Base-by-base conservation (phyloP, 345 rosid genomes). In the Acer saccharum region DNA sequence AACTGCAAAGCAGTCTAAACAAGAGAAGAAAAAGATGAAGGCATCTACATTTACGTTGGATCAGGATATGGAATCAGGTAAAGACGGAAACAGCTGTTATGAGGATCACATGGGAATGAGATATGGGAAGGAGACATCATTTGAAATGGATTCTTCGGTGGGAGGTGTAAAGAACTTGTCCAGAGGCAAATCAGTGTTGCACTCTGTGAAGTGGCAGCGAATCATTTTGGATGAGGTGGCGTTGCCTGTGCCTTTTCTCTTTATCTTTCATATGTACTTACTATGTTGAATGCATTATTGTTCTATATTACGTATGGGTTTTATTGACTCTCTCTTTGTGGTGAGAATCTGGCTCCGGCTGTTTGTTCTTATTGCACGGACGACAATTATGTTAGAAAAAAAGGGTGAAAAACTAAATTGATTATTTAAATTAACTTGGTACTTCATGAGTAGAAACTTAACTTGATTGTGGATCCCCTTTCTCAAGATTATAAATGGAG, bases 181-280 rank as follows among this genome's bases (percentile, higher is more conserved):
- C 29, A 79, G 54, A 57, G 89, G 83, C 67, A 87, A 86, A 80
- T 94, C 98, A 55, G 78, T 81, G 85, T 74, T 92, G 85, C 97
- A 96, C 69, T 89, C 97, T 64, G 78, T 96, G 82, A 88, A 82
- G 63, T 96, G 99, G 99, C 80, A 87, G 54, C 92, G 98, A 61
- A 88, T 96, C 74, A 92, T 95, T 77, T 83, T 96, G 86, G 98
- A 96, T 77, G 99, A 96, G 94, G 99, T 96, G 25, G 75, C 90
- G 78, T 39, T 77, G 60, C 63, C 46, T 12, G 62, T 64, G 32
- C 18, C 17, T 55, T 44, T 18, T 8, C 62, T 60, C 25, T 18
- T 4, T 44, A 32, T 10, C 39, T 66, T 43, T 68, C 20, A 65
- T 64, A 4, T 61, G 17, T 43, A 62, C 66, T 72, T 57, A 66